Conservation (phyloP, 306 rosid genomes). For the Sicyos edulis region DNA sequence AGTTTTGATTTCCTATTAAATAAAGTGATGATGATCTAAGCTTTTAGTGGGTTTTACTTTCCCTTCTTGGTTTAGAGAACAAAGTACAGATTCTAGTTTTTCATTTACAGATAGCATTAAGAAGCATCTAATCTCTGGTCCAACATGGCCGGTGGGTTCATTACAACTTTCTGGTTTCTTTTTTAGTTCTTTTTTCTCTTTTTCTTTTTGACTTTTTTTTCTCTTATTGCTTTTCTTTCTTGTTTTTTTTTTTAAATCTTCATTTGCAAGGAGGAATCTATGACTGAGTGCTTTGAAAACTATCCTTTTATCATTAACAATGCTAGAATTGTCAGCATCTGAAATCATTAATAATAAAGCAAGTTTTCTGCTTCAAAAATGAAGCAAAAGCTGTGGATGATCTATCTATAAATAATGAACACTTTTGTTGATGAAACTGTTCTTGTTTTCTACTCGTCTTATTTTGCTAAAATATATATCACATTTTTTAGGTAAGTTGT, state of each 20-base stretch:
- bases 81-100: constrained; percentile 19
- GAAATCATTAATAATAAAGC: background rate
- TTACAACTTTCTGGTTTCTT: constrained; percentile 18
- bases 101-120: constrained; percentile 35
- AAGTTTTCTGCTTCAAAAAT: constrained; percentile 17
- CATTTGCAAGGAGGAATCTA: constrained; percentile 29
- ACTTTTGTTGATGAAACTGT: background rate
- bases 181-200: constrained; percentile 19
- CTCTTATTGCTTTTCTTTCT: constrained; percentile 22
- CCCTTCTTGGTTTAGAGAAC: constrained; percentile 21
- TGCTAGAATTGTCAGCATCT: constrained; percentile 14
- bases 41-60: constrained; percentile 11
- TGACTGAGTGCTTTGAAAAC: constrained; percentile 25
- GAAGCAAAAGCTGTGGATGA: background rate
- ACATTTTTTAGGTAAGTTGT: no score
- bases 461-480: background rate
- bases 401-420: background rate
- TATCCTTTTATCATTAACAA: constrained; percentile 8
- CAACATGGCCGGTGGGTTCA: constrained; percentile 35
- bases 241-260: constrained; percentile 26
- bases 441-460: background rate
- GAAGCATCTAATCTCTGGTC: constrained; percentile 35
- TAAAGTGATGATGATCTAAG: background rate
- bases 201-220: constrained; percentile 24
- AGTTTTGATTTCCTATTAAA: no score